phyloP scores from a whole-genome alignment of 139 green algal species.

The Chlorella sp. region DNA sequence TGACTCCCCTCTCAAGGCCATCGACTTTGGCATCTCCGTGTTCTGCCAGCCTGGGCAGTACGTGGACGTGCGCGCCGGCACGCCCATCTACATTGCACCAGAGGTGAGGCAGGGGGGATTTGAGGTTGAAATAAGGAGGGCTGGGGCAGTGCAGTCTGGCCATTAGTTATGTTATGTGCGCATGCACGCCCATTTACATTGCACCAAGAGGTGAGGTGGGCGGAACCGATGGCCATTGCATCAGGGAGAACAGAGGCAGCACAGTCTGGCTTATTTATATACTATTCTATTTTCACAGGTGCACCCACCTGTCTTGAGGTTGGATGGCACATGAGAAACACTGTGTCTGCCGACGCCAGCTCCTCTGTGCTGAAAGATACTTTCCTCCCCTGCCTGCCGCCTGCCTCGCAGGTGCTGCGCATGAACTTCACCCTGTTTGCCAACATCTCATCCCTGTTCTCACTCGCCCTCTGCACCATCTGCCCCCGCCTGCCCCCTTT shows the following conservation, averaged over 20 bases:
- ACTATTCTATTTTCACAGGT: no score
- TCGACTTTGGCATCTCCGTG: constrained; percentile 77
- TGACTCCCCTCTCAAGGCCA: constrained; percentile 72
- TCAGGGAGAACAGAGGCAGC: no score
- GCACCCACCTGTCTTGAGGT: no score
- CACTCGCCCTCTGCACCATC: neutral
- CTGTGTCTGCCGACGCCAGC: no score
- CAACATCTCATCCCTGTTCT: no score
- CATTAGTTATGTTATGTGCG: neutral
- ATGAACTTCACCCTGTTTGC: neutral
- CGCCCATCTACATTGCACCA: constrained; percentile 64
- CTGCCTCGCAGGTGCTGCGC: neutral
- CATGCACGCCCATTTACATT: constrained; percentile 88
- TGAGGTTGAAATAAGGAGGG: neutral
- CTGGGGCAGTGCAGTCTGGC: no score
- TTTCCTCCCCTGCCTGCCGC: neutral
- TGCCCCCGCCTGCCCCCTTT: no score
- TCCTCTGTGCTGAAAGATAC: no score
- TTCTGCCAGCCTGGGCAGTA: constrained; percentile 66
- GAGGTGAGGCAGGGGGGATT: constrained; percentile 58
- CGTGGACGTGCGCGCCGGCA: constrained; percentile 52
- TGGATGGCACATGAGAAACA: no score
- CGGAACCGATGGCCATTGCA: no score
- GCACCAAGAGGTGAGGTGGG: constrained; percentile 60
- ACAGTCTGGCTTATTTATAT: no score